Base-by-base conservation (phyloP, 164 flowering plant species). In the Tetrastigma voinierianum region DNA sequence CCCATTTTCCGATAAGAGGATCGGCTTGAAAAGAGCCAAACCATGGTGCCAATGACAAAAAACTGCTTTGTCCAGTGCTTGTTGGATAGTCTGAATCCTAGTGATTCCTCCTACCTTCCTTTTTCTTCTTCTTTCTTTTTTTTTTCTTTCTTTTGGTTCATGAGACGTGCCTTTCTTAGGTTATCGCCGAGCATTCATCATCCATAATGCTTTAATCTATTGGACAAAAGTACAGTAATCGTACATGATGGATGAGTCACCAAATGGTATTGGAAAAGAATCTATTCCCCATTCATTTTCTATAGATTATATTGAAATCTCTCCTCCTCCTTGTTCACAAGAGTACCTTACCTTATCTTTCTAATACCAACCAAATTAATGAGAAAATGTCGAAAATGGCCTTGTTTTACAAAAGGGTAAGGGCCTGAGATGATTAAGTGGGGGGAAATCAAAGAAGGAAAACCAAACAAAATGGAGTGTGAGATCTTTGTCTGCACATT, bases 401-500 rank as follows among this genome's bases (percentile, higher is more conserved):
- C 40, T 55, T 21, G 15, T 55, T 55, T 19, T 13, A 5, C n/a
- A 49, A 49, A 14, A 47, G 14, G 9, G 18, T 17, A 20, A 20
- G 56, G 10, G 23, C 58, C 23, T 48, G 11, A 9, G 53, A 4
- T 20, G 44, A 10, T 9, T 2, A 64, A 44, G 16, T 64, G 49
- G 25, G 7, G 6, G 19, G 24, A 51, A 43, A 14, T 32, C 11
- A 44, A 48, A 18, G 51, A 61, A 16, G 6, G 23, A 15, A n/a
- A 44, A 24, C 9, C 14, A 19, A 56, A 53, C 9, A 23, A 57
- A 46, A 67, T 52, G 44, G 48, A 15, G 66, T 55, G 63, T 44
- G 77, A 76, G 76, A 71, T 76, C 66, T 81, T 78, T 78, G 79
- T 78, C 72, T 53, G 70, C 72, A 67, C 69, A 72, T 73, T 67